Percentiles rank a stretch among this genome's conserved stretches.
These are phyloP conservation scores for Haematococcus sp. DNA, from an alignment of 139 green algal species.

Conservation along the genomic window DNA sequence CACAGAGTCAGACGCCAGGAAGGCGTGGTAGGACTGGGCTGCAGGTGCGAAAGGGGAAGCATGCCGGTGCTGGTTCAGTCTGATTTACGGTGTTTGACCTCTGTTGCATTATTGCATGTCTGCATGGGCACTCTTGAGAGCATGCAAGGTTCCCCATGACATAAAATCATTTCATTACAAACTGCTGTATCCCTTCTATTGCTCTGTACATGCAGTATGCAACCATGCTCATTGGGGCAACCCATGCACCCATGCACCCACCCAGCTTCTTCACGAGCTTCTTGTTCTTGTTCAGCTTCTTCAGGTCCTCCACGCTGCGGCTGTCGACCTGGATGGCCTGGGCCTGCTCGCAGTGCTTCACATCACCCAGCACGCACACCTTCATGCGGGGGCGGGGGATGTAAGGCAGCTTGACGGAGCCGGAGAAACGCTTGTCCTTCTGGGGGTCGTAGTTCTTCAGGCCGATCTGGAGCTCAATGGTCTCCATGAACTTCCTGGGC, in stretches of 20 bases:
- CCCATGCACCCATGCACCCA: slow-evolving; percentile 26
- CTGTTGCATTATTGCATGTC: too few species aligned
- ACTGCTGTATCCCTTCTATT: too few species aligned
- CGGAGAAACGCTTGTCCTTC: slow-evolving; percentile 99
- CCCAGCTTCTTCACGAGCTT: slow-evolving; percentile 99
- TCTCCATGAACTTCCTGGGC: slow-evolving; percentile 97
- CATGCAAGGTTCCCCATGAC: too few species aligned
- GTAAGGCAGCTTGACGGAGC: slow-evolving; percentile 95
- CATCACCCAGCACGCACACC: slow-evolving; percentile 96
- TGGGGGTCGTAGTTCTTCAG: slow-evolving; percentile 99
- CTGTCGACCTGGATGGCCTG: slow-evolving; percentile 80
- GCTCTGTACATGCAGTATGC: too few species aligned
- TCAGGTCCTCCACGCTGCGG: slow-evolving; percentile 95
- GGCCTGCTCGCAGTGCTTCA: slow-evolving; percentile 95
- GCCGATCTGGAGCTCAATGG: slow-evolving; percentile 98
- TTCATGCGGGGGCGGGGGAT: slow-evolving; percentile 92
- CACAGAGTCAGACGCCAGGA: slow-evolving; percentile 96
- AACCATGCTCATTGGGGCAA: background rate
- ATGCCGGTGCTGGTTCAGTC: too few species aligned
- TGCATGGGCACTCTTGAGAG: too few species aligned
- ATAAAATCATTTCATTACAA: background rate
- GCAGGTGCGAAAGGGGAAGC: slow-evolving; percentile 7
- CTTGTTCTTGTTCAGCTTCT: slow-evolving; percentile 99
- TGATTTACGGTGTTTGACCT: too few species aligned
- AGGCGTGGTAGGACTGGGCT: slow-evolving; percentile 96